Evolutionary conservation across 2,329 filamentous ascomycete genomes (phyloP), one percentile per base, ranked within the genome.

Genomic region (Hypoxylon sp.): DNA sequence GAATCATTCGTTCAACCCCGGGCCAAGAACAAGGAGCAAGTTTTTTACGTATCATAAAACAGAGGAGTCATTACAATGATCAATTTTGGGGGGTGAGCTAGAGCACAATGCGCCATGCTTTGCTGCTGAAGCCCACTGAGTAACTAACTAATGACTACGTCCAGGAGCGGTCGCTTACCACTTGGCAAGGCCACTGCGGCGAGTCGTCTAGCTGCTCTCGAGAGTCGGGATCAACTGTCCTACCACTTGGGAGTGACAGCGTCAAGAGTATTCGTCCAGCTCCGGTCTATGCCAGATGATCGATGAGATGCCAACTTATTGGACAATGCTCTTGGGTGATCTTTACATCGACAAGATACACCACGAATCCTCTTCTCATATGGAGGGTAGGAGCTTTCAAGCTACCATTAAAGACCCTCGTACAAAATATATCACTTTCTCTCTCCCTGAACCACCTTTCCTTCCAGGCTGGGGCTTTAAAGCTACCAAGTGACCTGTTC

Each of bases 391-490:
- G 82, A 82, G 82, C 82, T 83, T 81, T 83, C 77, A 83, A 83
- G 82, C 81, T 78, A 83, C 81, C 82, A 82, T 83, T 83, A 53
- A 77, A 78, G 81, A 83, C 81, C 81, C 80, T 80, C 76, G 70
- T 72, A 69, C 73, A 75, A 74, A 73, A 71, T 68, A 73, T 70
- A 71, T 74, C 71, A 72, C 73, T 71, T 75, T 67, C 72, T 73
- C 67, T 76, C 72, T 63, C 68, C 72, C 60, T 75, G 69, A 64
- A 66, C 66, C 68, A 66, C 63, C 66, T 75, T 71, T 78, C 73
- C 75, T 77, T 77, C 69, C 78, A 85, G 86, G 85, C 85, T 88
- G 86, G 86, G 87, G 86, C 86, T 88, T 88, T 88, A 81, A 88
- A 88, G 87, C 86, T 85, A 88, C 85, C 87, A 88, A 83, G 83